phyloP scores from a whole-genome alignment of 225 moss, liverwort and hornwort genomes.

The Physcomitrium patens region DNA sequence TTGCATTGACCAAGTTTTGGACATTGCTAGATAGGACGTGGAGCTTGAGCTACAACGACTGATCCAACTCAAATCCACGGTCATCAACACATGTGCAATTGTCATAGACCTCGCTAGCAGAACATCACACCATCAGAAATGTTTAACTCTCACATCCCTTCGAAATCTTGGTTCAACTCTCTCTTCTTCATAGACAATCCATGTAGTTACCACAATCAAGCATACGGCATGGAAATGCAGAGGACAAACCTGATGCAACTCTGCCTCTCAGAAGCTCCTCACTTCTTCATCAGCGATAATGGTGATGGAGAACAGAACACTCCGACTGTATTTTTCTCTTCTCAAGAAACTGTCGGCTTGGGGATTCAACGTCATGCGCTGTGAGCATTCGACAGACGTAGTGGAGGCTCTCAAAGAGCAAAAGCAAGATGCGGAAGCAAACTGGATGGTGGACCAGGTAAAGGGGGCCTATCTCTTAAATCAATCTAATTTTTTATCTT shows the following conservation, averaged over 20 bases:
- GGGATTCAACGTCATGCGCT: conserved; percentile 23
- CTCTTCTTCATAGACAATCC: background rate
- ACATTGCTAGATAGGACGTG: background rate
- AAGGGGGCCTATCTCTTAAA: background rate
- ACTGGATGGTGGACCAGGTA: conserved; percentile 25
- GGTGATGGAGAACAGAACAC: background rate
- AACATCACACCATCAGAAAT: background rate
- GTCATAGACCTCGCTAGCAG: background rate
- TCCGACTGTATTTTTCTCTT: conserved; percentile 4
- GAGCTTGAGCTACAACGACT: conserved; percentile 13
- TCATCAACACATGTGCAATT: conserved; percentile 13
- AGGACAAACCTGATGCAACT: conserved; percentile 34
- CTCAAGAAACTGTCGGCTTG: conserved; percentile 27
- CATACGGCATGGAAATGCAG: background rate
- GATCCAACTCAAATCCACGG: conserved; percentile 12
- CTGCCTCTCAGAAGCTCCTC: background rate
- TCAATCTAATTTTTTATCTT: background rate
- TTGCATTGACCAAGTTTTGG: background rate
- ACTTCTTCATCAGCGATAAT: background rate
- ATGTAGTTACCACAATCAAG: background rate
- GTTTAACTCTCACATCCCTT: background rate
- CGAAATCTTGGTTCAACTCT: background rate
- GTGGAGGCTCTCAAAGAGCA: conserved; percentile 27
- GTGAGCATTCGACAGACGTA: conserved; percentile 20
- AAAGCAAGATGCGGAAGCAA: conserved; percentile 7